Base-by-base conservation (phyloP, 2,329 filamentous ascomycete genomes). In the Trichoderma atrobrunneum region DNA sequence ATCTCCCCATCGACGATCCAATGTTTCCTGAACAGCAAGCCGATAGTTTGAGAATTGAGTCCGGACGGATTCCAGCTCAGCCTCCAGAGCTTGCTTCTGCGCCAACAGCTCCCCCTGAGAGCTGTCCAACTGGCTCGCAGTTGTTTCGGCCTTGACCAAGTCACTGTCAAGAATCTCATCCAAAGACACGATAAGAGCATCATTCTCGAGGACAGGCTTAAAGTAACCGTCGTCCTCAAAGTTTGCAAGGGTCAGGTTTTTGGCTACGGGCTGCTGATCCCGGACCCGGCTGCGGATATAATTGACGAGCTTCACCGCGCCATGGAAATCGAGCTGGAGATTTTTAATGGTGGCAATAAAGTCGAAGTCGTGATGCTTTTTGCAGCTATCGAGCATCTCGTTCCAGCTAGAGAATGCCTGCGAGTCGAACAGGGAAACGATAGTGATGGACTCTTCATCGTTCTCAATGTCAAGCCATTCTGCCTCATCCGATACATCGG, bases 131-230 rank as follows among this genome's bases (percentile, higher is more conserved):
- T 72, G 69, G 26, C 70, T 72, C 10, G 61, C 21, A 8, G 28
- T 26, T 14, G 28, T 43, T 1, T 71, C 80, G 18, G 81, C 76
- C 14, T 82, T 81, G 32, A 85, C 81, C 48, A 85, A 82, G 11
- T 87, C 85, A 21, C 74, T 72, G 66, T 80, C 79, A 14, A 97
- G 85, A 14, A 84, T 75, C 74, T 98, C 96, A 74, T 97, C 95
- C 24, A 99, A 85, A 71, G 89, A 93, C 79, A 97, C 94, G 36
- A 99, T 89, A 68, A 98, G 85, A 5, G 95, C 93, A 80, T 99
- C 96, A 76, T 98, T 94, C 72, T 96, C 91, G 8, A 99, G 83
- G 5, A 94, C 91, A 0, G 96, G 96, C 78, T 92, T 92, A 72
- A 99, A 85, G 78, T 91, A 97, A 75, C 88, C 87, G 74, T 98